Conservation (phyloP, 306 rosid species). For the Fragaria nilgerrensis region DNA sequence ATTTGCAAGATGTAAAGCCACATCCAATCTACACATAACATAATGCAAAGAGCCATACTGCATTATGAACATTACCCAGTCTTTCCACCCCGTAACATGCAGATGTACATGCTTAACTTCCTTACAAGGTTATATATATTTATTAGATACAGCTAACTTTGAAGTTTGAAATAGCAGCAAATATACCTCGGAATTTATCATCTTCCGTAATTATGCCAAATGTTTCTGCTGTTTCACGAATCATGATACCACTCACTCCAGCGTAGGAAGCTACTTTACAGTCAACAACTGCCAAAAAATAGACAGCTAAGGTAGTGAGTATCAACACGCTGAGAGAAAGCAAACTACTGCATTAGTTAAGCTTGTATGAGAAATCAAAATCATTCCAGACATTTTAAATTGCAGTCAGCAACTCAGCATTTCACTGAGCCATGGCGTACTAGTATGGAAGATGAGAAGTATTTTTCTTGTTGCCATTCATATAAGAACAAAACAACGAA, state of each 20-base stretch:
- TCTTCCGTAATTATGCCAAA: conserved; percentile 74
- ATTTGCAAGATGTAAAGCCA: not conserved
- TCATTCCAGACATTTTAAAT: not conserved
- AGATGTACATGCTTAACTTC: not conserved
- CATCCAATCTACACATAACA: not conserved
- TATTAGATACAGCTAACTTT: conserved; percentile 2
- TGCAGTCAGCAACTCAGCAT: not conserved
- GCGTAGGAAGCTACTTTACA: conserved; percentile 56
- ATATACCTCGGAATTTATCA: conserved; percentile 59
- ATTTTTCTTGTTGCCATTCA: not conserved
- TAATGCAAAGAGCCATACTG: not conserved
- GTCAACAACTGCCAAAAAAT: conserved; percentile 58
- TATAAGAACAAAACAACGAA: too few relatives aligned
- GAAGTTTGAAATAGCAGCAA: conserved; percentile 13
- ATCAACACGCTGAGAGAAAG: not conserved
- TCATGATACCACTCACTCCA: conserved; percentile 70
- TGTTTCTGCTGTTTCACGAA: conserved; percentile 81
- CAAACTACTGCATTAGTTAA: conserved; percentile 1
- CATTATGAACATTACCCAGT: not conserved
- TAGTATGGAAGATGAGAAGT: not conserved
- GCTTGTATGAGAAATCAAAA: not conserved
- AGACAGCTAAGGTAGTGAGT: conserved; percentile 14
- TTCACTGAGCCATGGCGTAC: not conserved
- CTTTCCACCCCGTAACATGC: not conserved
- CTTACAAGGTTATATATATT: not conserved